Base-by-base conservation (phyloP, 2,329 filamentous ascomycete species). In the Chrysoporthe austroafricana region DNA sequence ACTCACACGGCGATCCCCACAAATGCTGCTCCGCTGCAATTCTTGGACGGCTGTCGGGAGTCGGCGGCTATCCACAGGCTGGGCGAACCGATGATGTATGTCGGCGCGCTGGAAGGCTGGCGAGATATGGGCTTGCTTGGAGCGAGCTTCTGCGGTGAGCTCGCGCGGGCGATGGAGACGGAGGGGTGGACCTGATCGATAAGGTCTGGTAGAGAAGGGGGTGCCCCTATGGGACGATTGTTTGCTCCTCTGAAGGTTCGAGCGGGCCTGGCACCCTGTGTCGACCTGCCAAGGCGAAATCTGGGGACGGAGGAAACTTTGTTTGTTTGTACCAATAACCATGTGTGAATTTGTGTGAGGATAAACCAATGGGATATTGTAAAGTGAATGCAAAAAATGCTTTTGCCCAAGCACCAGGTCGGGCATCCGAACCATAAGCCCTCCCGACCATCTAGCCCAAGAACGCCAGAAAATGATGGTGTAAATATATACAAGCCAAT, bases 351-450 rank as follows among this genome's bases (percentile, higher is more conserved):
- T 62, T 43, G 39, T 13, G 36, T 18, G 2, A 0, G 32, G 9
- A 9, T 9, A 50, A n/a, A 50, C 26, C 4, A 26, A 52, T 14
- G 26, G n/a, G 21, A 32, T 52, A 52, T 32, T 52, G 21, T 54
- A 54, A 13, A 54, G 6, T 54, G 50, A 32, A 34, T 54, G 50
- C 21, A 54, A n/a, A 32, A 18, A 46, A 48, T 48, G 42, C 43
- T 48, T 62, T 62, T 62, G 42, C 42, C 59, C 59, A 44, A 48
- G 43, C 42, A 62, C 42, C 59, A 48, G 32, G 59, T 62, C 59
- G 44, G 59, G 59, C 59, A 46, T 34, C 43, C 26, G 14, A 34
- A 50, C 59, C 43, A 18, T 43, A n/a, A 34, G 26, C 21, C 58
- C 14, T 34, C 42, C 26, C 44, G 32, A 50, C 59, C 59, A 32